Evolutionary conservation across 2,329 filamentous ascomycete genomes (phyloP), one percentile per base, ranked within the genome.

Genomic region (Microthyrium microscopicum): DNA sequence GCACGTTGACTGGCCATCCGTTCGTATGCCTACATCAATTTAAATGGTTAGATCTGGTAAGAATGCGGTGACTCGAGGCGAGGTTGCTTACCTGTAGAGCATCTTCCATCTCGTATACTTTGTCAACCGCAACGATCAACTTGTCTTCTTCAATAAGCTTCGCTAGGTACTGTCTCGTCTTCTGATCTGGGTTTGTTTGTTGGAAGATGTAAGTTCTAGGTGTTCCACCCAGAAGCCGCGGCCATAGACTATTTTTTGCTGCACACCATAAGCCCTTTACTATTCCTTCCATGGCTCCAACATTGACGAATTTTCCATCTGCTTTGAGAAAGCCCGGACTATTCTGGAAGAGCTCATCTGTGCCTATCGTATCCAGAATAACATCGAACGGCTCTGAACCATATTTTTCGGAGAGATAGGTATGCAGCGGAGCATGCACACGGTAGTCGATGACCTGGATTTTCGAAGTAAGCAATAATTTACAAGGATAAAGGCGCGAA

Each of bases 351-450:
- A 68, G 43, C 5, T 53, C 40, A 37, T 66, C 59, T 26, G 48
- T 49, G 5, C 64, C 62, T 8, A 58, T 47, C 15, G 55, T 56
- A 43, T 68, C 64, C 22, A 64, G 47, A 22, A 66, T 51, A 22
- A 53, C 44, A 41, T 65, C 51, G 32, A 67, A 60, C 2, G 48
- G 49, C 1, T 38, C 34, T 4, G 41, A 35, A 3, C 40, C 44
- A 42, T 52, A 62, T 28, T 42, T 32, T 5, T 44, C 34, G 0
- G 46, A 43, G 6, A 66, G 46, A 20, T 58, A 44, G 1, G 44
- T 38, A 2, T 54, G 40, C 2, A 66, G 40, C 4, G 53, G 41
- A 0, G 36, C 26, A 31, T 58, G 47, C 2, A 44, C 42, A 4
- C 45, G 49, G 20, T 40, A 43, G 30, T 44, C 39, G 20, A 45